Percentiles rank a stretch among this genome's conserved stretches.
Evolutionary conservation across 2,329 filamentous ascomycete species (phyloP).

Genomic region (Verticillium klebahnii): DNA sequence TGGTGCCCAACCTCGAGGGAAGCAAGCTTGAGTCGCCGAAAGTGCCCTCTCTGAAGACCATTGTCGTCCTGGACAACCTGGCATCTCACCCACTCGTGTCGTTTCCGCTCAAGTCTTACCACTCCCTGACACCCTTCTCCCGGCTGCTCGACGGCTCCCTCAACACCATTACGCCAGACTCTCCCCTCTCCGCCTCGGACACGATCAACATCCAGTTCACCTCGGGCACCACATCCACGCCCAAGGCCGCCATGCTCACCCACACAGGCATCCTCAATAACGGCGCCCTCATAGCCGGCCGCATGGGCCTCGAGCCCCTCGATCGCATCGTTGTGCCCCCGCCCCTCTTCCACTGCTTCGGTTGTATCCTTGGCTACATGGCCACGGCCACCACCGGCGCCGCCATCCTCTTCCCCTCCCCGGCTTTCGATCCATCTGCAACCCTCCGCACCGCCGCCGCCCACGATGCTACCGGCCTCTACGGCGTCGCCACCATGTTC

Average conservation of each 20-base stretch:
- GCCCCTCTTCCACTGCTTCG: slow-evolving; percentile 88
- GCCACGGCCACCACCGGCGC: slow-evolving; percentile 79
- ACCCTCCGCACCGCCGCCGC: slow-evolving; percentile 55
- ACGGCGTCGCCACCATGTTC: slow-evolving; percentile 95
- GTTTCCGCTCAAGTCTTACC: slow-evolving; percentile 35
- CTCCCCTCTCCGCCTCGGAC: slow-evolving; percentile 55
- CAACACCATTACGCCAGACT: slow-evolving; percentile 34
- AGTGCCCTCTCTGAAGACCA: slow-evolving; percentile 64
- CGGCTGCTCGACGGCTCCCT: slow-evolving; percentile 30
- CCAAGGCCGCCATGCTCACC: slow-evolving; percentile 86
- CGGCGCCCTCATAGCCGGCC: slow-evolving; percentile 73
- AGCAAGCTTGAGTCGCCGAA: slow-evolving; percentile 32
- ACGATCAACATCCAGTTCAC: slow-evolving; percentile 96
- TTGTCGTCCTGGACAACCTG: slow-evolving; percentile 80
- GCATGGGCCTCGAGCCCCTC: slow-evolving; percentile 71
- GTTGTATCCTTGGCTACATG: slow-evolving; percentile 90
- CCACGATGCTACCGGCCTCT: slow-evolving; percentile 59
- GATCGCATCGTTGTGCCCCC: slow-evolving; percentile 84
- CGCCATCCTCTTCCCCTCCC: slow-evolving; percentile 77
- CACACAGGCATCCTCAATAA: slow-evolving; percentile 92
- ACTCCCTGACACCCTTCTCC: slow-evolving; percentile 41
- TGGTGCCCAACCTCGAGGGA: slow-evolving; percentile 37
- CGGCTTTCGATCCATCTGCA: slow-evolving; percentile 78
- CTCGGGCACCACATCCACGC: slow-evolving; percentile 84
- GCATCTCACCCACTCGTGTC: slow-evolving; percentile 34